These are phyloP conservation scores for Globisporangium irregulare DNA, from an alignment of 352 stramenopile species.

Conservation along the genomic window DNA sequence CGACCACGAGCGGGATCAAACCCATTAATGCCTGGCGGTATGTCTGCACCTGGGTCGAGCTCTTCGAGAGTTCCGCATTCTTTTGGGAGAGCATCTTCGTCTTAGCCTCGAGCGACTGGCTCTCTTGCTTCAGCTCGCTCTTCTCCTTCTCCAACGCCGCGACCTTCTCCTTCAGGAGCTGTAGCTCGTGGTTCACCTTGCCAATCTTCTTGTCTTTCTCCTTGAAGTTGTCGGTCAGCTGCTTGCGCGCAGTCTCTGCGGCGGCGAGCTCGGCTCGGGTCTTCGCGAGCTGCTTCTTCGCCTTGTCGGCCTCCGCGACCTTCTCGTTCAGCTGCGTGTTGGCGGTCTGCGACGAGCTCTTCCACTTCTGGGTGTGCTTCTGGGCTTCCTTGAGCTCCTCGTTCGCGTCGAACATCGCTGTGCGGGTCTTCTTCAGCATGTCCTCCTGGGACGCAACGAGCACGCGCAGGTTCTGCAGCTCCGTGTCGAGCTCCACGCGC, in stretches of 20 bases:
- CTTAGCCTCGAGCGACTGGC: slow-evolving; percentile 24
- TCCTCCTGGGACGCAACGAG: slow-evolving; percentile 49
- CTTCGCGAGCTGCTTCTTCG: slow-evolving; percentile 61
- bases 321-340: slow-evolving; percentile 67
- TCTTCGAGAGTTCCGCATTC: slow-evolving; percentile 36
- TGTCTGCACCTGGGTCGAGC: slow-evolving; percentile 48
- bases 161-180: slow-evolving; percentile 44
- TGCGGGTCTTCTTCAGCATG: slow-evolving; percentile 68
- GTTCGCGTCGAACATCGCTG: slow-evolving; percentile 62
- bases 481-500: slow-evolving; percentile 25
- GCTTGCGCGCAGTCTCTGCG: slow-evolving; percentile 41
- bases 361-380: slow-evolving; percentile 69
- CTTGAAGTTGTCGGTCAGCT: slow-evolving; percentile 52
- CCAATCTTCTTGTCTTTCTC: slow-evolving; percentile 70
- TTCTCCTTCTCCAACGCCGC: slow-evolving; percentile 23
- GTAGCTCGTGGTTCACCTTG: slow-evolving; percentile 55
- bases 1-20: slow-evolving; percentile 53
- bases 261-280: slow-evolving; percentile 41
- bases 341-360: slow-evolving; percentile 57
- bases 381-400: slow-evolving; percentile 75
- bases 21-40: slow-evolving; percentile 58
- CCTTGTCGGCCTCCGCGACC: slow-evolving; percentile 58
- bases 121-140: slow-evolving; percentile 19
- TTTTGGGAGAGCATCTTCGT: slow-evolving; percentile 38
- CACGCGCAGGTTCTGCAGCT: slow-evolving; percentile 43